These are phyloP conservation scores for Exophiala spinifera DNA, from an alignment of 2,329 filamentous ascomycete species.

Conservation along the genomic window DNA sequence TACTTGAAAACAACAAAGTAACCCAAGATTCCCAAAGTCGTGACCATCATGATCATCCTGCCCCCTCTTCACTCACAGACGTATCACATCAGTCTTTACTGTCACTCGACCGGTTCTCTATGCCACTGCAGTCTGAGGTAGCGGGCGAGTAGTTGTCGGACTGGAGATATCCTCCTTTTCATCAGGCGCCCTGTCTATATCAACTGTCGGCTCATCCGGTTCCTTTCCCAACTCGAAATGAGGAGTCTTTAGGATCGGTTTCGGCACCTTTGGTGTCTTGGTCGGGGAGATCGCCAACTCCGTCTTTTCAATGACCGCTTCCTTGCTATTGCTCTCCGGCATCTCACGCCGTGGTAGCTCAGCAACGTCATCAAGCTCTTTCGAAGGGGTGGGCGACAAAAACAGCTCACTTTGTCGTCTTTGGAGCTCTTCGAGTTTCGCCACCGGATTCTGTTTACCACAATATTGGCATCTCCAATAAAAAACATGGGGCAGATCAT, in stretches of 20 bases:
- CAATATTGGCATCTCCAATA: conserved; percentile 33
- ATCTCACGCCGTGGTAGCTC: conserved; percentile 30
- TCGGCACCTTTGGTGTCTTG: conserved; percentile 22
- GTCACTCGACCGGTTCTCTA: not conserved
- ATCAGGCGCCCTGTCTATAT: no score
- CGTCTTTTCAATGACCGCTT: conserved; percentile 21
- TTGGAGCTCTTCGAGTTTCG: conserved; percentile 67
- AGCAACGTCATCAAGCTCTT: conserved; percentile 13
- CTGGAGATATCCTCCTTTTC: conserved; percentile 10
- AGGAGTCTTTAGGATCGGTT: conserved; percentile 29
- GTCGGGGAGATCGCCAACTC: conserved; percentile 18
- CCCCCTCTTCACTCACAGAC: not conserved
- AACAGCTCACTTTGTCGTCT: conserved; percentile 63
- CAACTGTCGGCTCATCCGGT: not conserved
- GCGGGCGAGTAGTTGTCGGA: not conserved
- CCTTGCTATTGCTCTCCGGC: conserved; percentile 27
- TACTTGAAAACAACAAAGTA: no score
- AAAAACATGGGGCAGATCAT: conserved; percentile 30
- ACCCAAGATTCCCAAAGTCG: no score
- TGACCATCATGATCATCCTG: no score
- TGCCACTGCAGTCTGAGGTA: not conserved
- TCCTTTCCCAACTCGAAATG: conserved; percentile 24
- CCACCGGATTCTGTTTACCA: conserved; percentile 64
- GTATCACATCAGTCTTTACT: not conserved
- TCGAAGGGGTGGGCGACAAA: conserved; percentile 33